Percentiles rank a stretch among this genome's conserved stretches.
Evolutionary conservation across 2,329 filamentous ascomycete genomes (phyloP).

Genomic region (Aspergillus udagawae): DNA sequence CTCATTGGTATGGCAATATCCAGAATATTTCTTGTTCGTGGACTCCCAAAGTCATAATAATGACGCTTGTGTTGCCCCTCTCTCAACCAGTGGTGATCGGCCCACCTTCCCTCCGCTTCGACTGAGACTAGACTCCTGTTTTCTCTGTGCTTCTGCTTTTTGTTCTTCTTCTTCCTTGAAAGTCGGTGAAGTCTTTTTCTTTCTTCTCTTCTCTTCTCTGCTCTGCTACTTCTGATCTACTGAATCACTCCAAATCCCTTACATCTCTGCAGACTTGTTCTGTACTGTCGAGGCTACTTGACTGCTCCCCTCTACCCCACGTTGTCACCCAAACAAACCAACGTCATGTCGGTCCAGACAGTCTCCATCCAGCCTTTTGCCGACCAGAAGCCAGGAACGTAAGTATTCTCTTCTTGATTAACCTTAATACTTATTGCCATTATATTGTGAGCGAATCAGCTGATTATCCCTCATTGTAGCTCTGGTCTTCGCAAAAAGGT

Average conservation of each 20-base stretch:
- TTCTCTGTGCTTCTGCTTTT: constrained; percentile 5
- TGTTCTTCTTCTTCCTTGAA: constrained; percentile 11
- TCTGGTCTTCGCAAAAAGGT: constrained; percentile 99
- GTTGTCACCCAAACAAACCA: constrained; percentile 10
- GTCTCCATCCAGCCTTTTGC: constrained; percentile 81
- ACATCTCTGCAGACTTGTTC: constrained; percentile 6
- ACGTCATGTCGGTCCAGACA: constrained; percentile 69
- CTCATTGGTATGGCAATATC: not conserved
- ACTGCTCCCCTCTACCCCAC: constrained; percentile 7
- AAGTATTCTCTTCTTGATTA: constrained; percentile 46
- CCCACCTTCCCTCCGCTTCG: constrained; percentile 10
- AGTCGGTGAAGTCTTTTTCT: constrained; percentile 18
- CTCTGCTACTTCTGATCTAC: constrained; percentile 3
- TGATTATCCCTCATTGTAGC: constrained; percentile 46
- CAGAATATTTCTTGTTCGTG: too few species aligned
- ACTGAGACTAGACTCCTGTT: not conserved
- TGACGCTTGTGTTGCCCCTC: not conserved
- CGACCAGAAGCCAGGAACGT: constrained; percentile 99
- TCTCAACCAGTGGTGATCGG: not conserved
- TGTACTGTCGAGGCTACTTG: constrained; percentile 10
- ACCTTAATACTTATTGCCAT: constrained; percentile 15
- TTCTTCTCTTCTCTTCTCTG: constrained; percentile 4
- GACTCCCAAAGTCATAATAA: not conserved
- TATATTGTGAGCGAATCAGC: not conserved
- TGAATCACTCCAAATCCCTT: constrained; percentile 7